Conservation (phyloP, 2,329 filamentous ascomycete genomes). For the Domatiomyces globalis region DNA sequence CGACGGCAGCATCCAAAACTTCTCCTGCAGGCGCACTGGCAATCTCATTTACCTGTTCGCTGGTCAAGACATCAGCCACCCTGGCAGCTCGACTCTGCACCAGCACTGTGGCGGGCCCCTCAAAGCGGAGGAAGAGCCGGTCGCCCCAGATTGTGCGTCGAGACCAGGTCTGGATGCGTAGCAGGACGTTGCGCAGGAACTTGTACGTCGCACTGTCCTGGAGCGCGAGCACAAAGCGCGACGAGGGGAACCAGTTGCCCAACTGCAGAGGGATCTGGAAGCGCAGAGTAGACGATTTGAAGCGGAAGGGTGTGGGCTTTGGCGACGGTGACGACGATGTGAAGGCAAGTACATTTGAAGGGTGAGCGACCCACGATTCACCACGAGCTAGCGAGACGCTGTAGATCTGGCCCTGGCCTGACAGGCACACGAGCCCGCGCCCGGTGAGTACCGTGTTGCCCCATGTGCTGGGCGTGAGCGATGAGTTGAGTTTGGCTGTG, state of each 20-base stretch:
- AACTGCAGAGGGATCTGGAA: constrained; percentile 66
- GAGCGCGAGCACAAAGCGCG: constrained; percentile 60
- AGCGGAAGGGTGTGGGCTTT: constrained; percentile 69
- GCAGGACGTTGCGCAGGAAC: constrained; percentile 48
- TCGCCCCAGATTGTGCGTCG: constrained; percentile 87
- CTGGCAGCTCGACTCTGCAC: constrained; percentile 75
- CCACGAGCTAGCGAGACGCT: constrained; percentile 65
- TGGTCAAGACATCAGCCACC: constrained; percentile 62
- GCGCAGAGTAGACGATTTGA: constrained; percentile 60
- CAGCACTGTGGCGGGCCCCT: constrained; percentile 71
- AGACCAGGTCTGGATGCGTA: constrained; percentile 58
- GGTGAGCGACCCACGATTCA: constrained; percentile 84
- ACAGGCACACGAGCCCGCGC: constrained; percentile 69
- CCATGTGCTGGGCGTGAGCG: constrained; percentile 64
- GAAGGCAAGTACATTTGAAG: constrained; percentile 83
- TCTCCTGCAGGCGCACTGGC: constrained; percentile 65
- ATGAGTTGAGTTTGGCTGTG: constrained; percentile 57
- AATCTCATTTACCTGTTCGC: constrained; percentile 75
- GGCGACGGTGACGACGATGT: constrained; percentile 49
- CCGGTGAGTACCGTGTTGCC: constrained; percentile 81
- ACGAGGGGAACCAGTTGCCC: constrained; percentile 49
- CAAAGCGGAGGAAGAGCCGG: constrained; percentile 76
- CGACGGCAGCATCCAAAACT: constrained; percentile 31
- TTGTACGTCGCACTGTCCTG: constrained; percentile 61
- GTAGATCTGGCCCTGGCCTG: constrained; percentile 79